A percentile compares a stretch with the other conserved stretches of the same genome.
These are phyloP conservation scores for Penicillium ochrochloron DNA, from an alignment of 495 filamentous ascomycete species.

Conservation along the genomic window DNA sequence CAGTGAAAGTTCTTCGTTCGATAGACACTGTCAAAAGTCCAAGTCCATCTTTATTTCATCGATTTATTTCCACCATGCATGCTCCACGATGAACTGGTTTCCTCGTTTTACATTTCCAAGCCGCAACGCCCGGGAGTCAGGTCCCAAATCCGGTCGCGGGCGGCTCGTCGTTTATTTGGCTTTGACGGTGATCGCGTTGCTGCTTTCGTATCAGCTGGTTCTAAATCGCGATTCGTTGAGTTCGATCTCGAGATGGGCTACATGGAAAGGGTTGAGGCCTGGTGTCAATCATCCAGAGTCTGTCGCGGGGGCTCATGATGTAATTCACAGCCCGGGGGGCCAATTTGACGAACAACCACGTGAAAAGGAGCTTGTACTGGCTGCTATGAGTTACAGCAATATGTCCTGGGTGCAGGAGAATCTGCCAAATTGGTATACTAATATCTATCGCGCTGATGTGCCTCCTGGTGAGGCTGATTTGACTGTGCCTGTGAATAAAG, in stretches of 20 bases:
- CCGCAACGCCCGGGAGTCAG: conserved; percentile 10
- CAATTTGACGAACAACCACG: not conserved
- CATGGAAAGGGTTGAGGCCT: not conserved
- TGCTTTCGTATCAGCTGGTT: conserved; percentile 32
- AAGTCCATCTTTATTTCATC: not conserved
- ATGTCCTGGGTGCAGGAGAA: conserved; percentile 36
- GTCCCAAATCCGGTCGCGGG: conserved; percentile 11
- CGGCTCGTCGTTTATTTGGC: conserved; percentile 25
- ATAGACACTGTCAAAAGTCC: not conserved
- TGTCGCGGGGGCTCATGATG: not conserved
- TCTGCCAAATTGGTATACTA: conserved; percentile 44
- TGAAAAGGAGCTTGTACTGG: conserved; percentile 35
- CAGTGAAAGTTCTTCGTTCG: not conserved
- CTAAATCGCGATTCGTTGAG: conserved; percentile 21
- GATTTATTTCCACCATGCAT: not conserved
- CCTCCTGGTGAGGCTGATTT: conserved; percentile 33
- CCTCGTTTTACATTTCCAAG: conserved; percentile 1
- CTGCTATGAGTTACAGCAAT: conserved; percentile 30
- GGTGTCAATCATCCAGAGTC: not conserved
- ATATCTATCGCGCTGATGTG: conserved; percentile 58
- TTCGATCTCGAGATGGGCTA: conserved; percentile 7
- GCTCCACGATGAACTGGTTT: conserved; percentile 2
- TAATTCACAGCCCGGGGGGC: not conserved
- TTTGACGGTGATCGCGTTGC: conserved; percentile 21
- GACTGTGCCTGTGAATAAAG: conserved; percentile 59